Evolutionary conservation across 2,329 filamentous ascomycete genomes (phyloP), one percentile per base, ranked within the genome.

Genomic region (Penicillium sp.): DNA sequence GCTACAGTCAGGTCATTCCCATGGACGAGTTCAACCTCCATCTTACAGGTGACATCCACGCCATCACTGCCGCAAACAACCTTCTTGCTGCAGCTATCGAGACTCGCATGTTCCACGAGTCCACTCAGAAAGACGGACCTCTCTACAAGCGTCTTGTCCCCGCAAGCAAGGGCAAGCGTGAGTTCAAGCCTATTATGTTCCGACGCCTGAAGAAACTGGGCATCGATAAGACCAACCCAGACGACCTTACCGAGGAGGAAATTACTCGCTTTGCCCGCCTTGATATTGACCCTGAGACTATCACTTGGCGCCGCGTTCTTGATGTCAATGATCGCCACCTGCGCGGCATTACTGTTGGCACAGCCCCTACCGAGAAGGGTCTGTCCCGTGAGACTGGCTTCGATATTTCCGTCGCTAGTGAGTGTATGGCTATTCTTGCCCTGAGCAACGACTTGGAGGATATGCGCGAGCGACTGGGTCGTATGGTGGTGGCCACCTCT

Each of bases 1-100:
- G 94, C 36, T 99, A 97, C 84, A 96, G 91, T 74, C 94, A 99
- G 74, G 94, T 99, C 69, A 97, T 99, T 67, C 94, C 94, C 55
- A 99, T 99, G 94, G 94, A 99, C 67, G 94, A 99, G 75, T 99
- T 99, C 81, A 99, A 99, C 77, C 80, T 99, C 70, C 94, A 99
- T 74, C 78, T 99, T 67, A 99, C 94, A 51, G 94, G 94, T 67
- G 94, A 99, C 72, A 97, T 99, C 53, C 94, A 99, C 73, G 94
- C 94, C 61, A 94, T 99, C 68, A 91, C 91, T 49, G 93, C 93
- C 27, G 94, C 94, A 35, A 99, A 97, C 82, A 99, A 99, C 76
- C 81, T 99, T 54, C 84, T 99, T 40, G 93, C 94, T 41, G 94
- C 94, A 51, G 94, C 94, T 34, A 95, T 99, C 59, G 94, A 99